Conservation (phyloP, 257 asterid genomes). For the Euphrasia confusa region DNA sequence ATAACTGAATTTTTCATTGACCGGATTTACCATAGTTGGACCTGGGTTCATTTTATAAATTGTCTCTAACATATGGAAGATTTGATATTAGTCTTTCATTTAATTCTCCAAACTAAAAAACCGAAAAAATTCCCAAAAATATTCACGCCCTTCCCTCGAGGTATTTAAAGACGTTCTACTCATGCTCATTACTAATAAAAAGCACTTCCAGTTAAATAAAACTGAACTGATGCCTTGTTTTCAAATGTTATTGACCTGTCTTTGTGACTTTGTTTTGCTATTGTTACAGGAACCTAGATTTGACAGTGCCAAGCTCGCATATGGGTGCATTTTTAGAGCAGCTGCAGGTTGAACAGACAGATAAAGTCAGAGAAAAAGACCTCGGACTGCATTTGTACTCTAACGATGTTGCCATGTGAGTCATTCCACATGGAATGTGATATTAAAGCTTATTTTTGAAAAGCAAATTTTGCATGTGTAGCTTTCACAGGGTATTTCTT, state of each 20-base stretch:
- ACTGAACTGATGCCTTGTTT: background rate
- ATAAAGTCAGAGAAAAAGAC: slow-evolving; percentile 55
- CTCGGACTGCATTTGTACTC: slow-evolving; percentile 87
- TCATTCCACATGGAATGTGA: slow-evolving; percentile 1
- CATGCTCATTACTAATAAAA: background rate
- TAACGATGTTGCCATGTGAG: slow-evolving; percentile 87
- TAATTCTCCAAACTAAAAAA: background rate
- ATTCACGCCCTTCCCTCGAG: background rate
- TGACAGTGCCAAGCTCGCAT: slow-evolving; percentile 60
- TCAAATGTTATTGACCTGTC: background rate
- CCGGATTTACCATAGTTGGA: too few species aligned
- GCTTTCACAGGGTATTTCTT: slow-evolving; percentile 14
- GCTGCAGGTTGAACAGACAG: slow-evolving; percentile 65
- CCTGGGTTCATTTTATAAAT: background rate
- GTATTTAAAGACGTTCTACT: background rate
- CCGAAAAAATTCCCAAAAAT: too few species aligned
- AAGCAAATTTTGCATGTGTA: slow-evolving; percentile 12
- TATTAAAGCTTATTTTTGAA: background rate
- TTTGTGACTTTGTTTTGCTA: slow-evolving; percentile 12
- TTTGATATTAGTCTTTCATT: background rate
- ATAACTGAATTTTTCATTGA: too few species aligned
- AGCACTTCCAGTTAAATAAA: background rate
- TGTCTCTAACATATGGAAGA: background rate
- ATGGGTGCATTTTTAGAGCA: slow-evolving; percentile 86
- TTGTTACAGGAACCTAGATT: slow-evolving; percentile 60